A percentile compares a stretch with the other conserved stretches of the same genome.
These are phyloP conservation scores for Phylloporus sp. DNA, from an alignment of 1,284 basidiomycete species.

Conservation along the genomic window DNA sequence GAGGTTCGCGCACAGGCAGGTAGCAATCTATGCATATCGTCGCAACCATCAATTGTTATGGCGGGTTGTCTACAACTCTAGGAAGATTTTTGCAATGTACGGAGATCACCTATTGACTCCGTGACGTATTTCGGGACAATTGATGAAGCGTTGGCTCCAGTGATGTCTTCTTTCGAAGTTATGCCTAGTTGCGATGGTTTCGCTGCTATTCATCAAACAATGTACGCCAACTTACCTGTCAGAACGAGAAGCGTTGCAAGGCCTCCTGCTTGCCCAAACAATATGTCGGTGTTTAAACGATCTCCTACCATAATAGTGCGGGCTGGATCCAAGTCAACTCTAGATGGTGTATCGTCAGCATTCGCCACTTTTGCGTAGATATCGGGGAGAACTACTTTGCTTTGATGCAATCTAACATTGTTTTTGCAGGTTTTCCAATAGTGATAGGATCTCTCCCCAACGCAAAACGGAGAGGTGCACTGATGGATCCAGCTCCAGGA, in stretches of 20 bases:
- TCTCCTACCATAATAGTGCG: conserved; percentile 96
- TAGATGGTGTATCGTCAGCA: conserved; percentile 37
- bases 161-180: conserved; percentile 70
- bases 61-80: conserved; percentile 10
- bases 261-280: conserved; percentile 88
- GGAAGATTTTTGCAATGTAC: conserved; percentile 30
- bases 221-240: conserved; percentile 65
- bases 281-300: conserved; percentile 92
- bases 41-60: conserved; percentile 1
- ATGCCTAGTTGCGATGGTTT: conserved; percentile 56
- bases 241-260: conserved; percentile 90
- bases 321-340: conserved; percentile 83
- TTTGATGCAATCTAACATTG: conserved; percentile 95
- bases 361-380: background rate
- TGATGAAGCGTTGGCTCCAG: conserved; percentile 67
- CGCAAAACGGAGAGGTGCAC: conserved; percentile 80
- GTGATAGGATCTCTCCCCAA: conserved; percentile 74
- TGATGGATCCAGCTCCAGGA: conserved; percentile 86
- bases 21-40: no score
- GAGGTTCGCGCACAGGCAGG: conserved; percentile 43
- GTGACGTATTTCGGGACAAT: conserved; percentile 85
- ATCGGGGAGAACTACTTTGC: conserved; percentile 70
- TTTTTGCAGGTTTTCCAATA: conserved; percentile 91
- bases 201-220: conserved; percentile 4
- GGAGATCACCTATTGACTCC: conserved; percentile 78